These are phyloP conservation scores for Paraurostyla sp. DNA, from an alignment of 73 alveolate genomes.

Conservation along the genomic window DNA sequence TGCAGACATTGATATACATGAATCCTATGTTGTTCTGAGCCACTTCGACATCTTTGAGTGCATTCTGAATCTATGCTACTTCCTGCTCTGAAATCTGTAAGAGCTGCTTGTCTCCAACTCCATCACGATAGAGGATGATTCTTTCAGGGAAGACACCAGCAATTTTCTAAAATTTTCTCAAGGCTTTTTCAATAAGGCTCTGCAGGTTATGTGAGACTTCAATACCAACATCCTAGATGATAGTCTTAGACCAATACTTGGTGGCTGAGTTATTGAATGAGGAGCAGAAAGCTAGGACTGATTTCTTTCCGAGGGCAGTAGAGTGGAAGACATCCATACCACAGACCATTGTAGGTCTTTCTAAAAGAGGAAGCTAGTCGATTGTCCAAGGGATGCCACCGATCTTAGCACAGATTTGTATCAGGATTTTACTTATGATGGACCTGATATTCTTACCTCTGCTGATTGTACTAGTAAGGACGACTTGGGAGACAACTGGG, in stretches of 20 bases:
- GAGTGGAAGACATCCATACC: constrained; percentile 79
- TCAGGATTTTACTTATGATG: constrained; percentile 79
- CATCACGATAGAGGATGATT: constrained; percentile 74
- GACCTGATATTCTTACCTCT: constrained; percentile 76
- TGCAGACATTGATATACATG: constrained; percentile 76
- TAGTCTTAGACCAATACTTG: constrained; percentile 60
- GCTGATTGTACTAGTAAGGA: constrained; percentile 75
- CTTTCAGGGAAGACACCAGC: constrained; percentile 72
- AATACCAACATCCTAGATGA: constrained; percentile 58
- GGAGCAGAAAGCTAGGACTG: constrained; percentile 73
- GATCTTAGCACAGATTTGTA: constrained; percentile 84
- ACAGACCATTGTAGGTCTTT: constrained; percentile 80
- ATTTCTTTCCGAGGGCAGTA: constrained; percentile 36
- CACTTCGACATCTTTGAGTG: constrained; percentile 23
- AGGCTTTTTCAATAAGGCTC: constrained; percentile 58
- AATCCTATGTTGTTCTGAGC: constrained; percentile 52
- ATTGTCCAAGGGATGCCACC: constrained; percentile 91
- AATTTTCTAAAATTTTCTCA: constrained; percentile 49
- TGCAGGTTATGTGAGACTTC: constrained; percentile 67
- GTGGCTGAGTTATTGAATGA: constrained; percentile 59
- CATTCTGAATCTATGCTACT: constrained; percentile 67
- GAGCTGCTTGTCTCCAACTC: constrained; percentile 77
- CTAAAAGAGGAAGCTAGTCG: constrained; percentile 75
- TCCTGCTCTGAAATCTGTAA: constrained; percentile 63
- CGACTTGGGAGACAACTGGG: constrained; percentile 84